phyloP scores from a whole-genome alignment of 1,139 yeast genomes.

The Debaryomyces subglobosus region DNA sequence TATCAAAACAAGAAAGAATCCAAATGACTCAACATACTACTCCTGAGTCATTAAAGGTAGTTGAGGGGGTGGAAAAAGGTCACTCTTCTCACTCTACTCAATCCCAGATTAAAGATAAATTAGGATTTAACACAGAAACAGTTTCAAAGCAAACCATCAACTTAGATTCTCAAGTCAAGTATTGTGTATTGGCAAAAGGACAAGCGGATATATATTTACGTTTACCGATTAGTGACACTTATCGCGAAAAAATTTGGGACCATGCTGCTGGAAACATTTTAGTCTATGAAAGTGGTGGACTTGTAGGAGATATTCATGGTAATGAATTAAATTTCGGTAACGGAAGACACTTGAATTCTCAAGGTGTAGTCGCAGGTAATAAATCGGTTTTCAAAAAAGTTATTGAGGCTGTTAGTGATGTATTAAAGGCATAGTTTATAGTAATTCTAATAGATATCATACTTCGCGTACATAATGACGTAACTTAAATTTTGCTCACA shows the following conservation, averaged over 20 bases:
- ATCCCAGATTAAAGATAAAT: constrained; percentile 62
- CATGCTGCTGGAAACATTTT: constrained; percentile 95
- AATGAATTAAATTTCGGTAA: constrained; percentile 77
- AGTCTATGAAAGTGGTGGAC: constrained; percentile 88
- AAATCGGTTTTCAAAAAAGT: constrained; percentile 62
- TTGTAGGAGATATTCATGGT: constrained; percentile 83
- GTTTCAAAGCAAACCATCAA: constrained; percentile 61
- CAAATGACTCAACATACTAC: constrained; percentile 45
- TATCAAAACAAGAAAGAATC: constrained; percentile 41
- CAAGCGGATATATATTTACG: constrained; percentile 91
- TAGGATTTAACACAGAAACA: constrained; percentile 48
- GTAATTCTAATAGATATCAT: neutral
- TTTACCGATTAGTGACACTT: constrained; percentile 73
- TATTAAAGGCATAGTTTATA: constrained; percentile 16
- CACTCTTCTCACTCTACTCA: constrained; percentile 95
- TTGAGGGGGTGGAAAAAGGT: constrained; percentile 96
- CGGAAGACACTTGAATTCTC: constrained; percentile 78
- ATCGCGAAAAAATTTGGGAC: constrained; percentile 97
- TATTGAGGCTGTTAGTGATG: constrained; percentile 55
- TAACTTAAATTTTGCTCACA: neutral
- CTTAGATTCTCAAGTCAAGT: constrained; percentile 94
- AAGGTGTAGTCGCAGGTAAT: constrained; percentile 93
- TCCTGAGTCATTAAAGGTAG: constrained; percentile 62
- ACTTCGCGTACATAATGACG: neutral
- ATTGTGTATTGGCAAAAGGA: constrained; percentile 88